Evolutionary conservation across 2,329 filamentous ascomycete genomes (phyloP), one percentile per base, ranked within the genome.

Genomic region (Hypoxylon sp.): DNA sequence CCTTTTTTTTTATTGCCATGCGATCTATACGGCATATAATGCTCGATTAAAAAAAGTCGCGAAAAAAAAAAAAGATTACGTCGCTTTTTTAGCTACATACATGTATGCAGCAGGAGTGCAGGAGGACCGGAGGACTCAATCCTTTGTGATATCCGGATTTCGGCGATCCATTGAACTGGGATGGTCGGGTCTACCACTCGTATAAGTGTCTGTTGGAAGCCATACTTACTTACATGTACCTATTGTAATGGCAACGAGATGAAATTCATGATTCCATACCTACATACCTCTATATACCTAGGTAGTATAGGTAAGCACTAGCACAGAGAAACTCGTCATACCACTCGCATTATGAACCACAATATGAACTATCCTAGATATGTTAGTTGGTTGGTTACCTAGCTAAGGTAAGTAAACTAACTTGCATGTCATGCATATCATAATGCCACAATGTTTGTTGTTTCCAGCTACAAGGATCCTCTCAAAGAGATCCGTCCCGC

Each of bases 41-140:
- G 38, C 28, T 5, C 34, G 14, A 51, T 49, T n/a, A n/a, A 17
- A 41, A 51, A 19, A 49, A 41, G 32, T 34, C 41, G 28, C 43
- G 34, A 56, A 34, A 14, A 63, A 56, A 34, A 14, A 63, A 59
- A 14, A 17, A 11, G 30, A 48, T 60, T 55, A 55, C 53, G 59
- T 63, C 56, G 46, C 41, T 19, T 43, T 38, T 41, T 21, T 51
- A 6, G 19, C 25, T 45, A 38, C 23, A 5, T 17, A n/a, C n/a
- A n/a, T n/a, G n/a, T n/a, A 11, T 56, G 53, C 58, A 62, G 53
- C 41, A 64, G 53, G 65, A 56, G 52, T 52, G 61, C 61, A 64
- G 56, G 34, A 68, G 53, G 57, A 59, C 48, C 61, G 56, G 34
- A 68, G 58, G 57, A 59, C 48, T 25, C 36, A 36, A 58, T 68